phyloP scores from a whole-genome alignment of 495 filamentous ascomycete species.

The Penicillium diatomitis region DNA sequence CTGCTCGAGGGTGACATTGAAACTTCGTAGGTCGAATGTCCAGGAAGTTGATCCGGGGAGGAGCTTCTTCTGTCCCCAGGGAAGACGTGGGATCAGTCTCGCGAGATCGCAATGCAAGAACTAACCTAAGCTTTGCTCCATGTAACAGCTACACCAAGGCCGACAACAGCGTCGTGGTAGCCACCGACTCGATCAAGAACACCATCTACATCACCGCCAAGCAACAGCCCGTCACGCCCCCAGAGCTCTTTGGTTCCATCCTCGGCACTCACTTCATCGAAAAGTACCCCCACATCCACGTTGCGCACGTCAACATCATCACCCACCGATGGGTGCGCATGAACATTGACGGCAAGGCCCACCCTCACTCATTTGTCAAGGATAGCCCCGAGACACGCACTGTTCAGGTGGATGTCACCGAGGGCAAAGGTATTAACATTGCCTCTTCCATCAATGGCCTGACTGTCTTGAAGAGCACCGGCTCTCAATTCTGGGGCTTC shows the following conservation, averaged over 20 bases:
- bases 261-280: constrained; percentile 81
- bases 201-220: constrained; percentile 92
- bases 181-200: constrained; percentile 97
- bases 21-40: constrained; percentile 51
- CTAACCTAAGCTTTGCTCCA: background rate
- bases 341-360: constrained; percentile 74
- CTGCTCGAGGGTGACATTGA: constrained; percentile 88
- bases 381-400: constrained; percentile 78
- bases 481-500: constrained; percentile 92
- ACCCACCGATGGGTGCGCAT: constrained; percentile 92
- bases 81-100: background rate
- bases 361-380: constrained; percentile 93
- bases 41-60: too few relatives aligned
- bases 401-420: constrained; percentile 38
- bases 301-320: constrained; percentile 67
- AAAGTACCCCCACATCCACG: constrained; percentile 78
- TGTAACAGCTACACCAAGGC: constrained; percentile 69
- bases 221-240: constrained; percentile 84
- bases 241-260: constrained; percentile 82
- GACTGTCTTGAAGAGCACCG: constrained; percentile 93
- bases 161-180: constrained; percentile 92
- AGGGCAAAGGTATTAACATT: constrained; percentile 60
- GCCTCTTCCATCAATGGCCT: constrained; percentile 63
- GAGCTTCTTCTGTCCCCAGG: too few relatives aligned
- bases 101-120: background rate